Percentiles rank a stretch among this genome's conserved stretches.
phyloP scores from a whole-genome alignment of 306 rosid genomes.

The Biancaea sappan region DNA sequence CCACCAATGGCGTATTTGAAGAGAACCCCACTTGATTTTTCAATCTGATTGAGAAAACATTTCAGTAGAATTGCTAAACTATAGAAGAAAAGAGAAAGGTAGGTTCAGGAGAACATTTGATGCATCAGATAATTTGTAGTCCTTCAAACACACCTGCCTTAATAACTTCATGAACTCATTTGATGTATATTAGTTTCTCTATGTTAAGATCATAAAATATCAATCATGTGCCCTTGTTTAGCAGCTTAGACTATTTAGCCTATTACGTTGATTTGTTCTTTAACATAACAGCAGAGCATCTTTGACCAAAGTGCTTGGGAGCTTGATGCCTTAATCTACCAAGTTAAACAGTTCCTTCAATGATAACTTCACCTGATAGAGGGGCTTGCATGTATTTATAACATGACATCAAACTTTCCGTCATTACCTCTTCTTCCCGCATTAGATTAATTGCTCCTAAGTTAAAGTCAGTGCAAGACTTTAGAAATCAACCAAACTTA shows the following conservation, averaged over 20 bases:
- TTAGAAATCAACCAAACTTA: background rate
- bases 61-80: conserved; percentile 12
- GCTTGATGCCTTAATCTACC: conserved; percentile 13
- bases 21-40: conserved; percentile 10
- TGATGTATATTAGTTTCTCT: conserved; percentile 1
- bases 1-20: conserved; percentile 27
- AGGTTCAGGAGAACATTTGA: conserved; percentile 14
- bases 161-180: background rate
- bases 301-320: conserved; percentile 4
- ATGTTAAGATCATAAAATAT: conserved; percentile 16
- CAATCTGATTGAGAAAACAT: conserved; percentile 9
- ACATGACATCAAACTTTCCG: background rate
- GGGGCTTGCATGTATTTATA: conserved; percentile 1
- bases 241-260: background rate
- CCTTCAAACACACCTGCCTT: conserved; percentile 2
- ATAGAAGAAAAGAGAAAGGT: conserved; percentile 8
- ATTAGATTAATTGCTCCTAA: background rate
- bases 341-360: conserved; percentile 13
- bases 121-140: background rate
- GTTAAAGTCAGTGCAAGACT: background rate
- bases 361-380: conserved; percentile 6
- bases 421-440: background rate
- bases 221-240: background rate
- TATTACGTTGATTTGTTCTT: background rate
- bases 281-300: conserved; percentile 22